phyloP scores from a whole-genome alignment of 768 basidiomycete genomes.

The Tremella mesenterica region DNA sequence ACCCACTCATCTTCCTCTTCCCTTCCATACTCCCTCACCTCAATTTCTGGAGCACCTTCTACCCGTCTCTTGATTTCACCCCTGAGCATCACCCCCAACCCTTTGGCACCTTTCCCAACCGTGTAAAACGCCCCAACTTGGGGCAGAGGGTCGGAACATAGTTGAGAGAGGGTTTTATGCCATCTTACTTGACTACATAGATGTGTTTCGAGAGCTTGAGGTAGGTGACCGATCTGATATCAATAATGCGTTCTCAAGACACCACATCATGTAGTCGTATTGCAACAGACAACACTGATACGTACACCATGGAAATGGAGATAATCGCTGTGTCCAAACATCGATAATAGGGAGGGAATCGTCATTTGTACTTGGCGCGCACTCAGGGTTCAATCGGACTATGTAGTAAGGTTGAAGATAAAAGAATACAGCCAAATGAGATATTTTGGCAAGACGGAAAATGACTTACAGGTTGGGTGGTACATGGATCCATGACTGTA shows the following conservation, averaged over 20 bases:
- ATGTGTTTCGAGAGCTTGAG: constrained; percentile 24
- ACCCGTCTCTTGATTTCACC: constrained; percentile 29
- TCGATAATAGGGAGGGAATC: neutral
- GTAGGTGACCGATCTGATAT: constrained; percentile 14
- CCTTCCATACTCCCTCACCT: constrained; percentile 29
- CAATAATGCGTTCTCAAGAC: neutral
- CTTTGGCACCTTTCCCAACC: constrained; percentile 39
- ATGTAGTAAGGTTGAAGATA: no score
- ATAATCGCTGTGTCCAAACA: neutral
- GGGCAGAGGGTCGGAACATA: constrained; percentile 18
- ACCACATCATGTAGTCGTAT: neutral
- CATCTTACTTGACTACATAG: constrained; percentile 35
- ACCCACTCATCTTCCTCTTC: constrained; percentile 7
- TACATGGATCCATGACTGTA: constrained; percentile 30
- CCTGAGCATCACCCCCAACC: constrained; percentile 36
- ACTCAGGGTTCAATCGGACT: no score
- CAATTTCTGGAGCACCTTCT: constrained; percentile 12
- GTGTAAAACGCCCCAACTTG: constrained; percentile 23
- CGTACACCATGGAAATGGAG: no score
- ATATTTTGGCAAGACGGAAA: neutral
- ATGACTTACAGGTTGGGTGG: constrained; percentile 26
- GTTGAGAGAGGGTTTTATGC: constrained; percentile 34
- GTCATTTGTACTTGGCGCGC: no score
- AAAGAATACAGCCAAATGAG: no score
- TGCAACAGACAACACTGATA: neutral